A percentile compares a stretch with the other conserved stretches of the same genome.
Evolutionary conservation across 2,329 filamentous ascomycete species (phyloP).

Genomic region (Venturia oleaginea): DNA sequence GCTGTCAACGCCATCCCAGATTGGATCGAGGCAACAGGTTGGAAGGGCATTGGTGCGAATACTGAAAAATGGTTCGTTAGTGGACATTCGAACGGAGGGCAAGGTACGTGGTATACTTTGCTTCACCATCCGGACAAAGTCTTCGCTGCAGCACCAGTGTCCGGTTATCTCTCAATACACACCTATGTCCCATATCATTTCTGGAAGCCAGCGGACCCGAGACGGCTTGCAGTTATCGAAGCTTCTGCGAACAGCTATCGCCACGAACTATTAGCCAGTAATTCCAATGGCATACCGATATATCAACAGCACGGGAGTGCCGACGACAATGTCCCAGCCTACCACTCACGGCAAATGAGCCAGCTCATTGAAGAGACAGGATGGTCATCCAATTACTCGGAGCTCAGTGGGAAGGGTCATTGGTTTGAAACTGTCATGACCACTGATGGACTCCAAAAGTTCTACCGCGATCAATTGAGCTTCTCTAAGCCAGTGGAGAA

Average conservation of each 20-base stretch:
- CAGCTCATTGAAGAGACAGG: slow-evolving; percentile 38
- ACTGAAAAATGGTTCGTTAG: slow-evolving; percentile 41
- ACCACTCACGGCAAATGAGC: slow-evolving; percentile 47
- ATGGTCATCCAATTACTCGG: slow-evolving; percentile 38
- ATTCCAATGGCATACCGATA: slow-evolving; percentile 43
- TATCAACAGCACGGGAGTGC: slow-evolving; percentile 47
- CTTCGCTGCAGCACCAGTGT: slow-evolving; percentile 47
- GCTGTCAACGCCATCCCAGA: slow-evolving; percentile 39
- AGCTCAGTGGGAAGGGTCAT: slow-evolving; percentile 41
- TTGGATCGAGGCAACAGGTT: slow-evolving; percentile 42
- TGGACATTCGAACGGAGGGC: slow-evolving; percentile 53
- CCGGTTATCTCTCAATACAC: slow-evolving; percentile 50
- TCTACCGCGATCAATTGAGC: slow-evolving; percentile 35
- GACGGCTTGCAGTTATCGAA: slow-evolving; percentile 38
- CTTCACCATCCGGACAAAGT: slow-evolving; percentile 49
- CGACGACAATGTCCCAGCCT: slow-evolving; percentile 51
- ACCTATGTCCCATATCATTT: slow-evolving; percentile 49
- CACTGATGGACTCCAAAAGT: slow-evolving; percentile 38
- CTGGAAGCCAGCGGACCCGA: slow-evolving; percentile 47
- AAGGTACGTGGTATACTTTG: slow-evolving; percentile 49
- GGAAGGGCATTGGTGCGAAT: slow-evolving; percentile 40
- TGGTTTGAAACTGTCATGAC: slow-evolving; percentile 50
- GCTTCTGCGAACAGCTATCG: slow-evolving; percentile 43
- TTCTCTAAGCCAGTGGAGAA: slow-evolving; percentile 17
- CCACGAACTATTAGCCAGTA: slow-evolving; percentile 46